These are phyloP conservation scores for Lactifluus echinatus DNA, from an alignment of 768 basidiomycete species.

Conservation along the genomic window DNA sequence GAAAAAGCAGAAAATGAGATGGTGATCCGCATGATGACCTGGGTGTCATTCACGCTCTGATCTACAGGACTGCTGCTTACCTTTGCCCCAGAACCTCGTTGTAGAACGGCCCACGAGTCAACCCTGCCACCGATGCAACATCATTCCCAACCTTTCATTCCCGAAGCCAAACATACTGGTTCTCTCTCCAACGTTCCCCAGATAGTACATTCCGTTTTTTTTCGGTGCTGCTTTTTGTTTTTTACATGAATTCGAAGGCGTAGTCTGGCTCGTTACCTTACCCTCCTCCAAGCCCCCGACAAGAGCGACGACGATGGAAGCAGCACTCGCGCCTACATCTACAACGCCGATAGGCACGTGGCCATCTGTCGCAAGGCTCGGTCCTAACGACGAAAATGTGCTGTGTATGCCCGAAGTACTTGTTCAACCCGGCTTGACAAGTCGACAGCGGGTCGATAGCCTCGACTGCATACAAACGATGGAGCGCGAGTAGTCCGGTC, in stretches of 20 bases:
- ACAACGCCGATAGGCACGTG: too few relatives aligned
- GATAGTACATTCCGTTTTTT: slow-evolving; percentile 47
- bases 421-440: too few relatives aligned
- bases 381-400: too few relatives aligned
- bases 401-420: too few relatives aligned
- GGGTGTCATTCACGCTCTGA: slow-evolving; percentile 30
- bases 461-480: too few relatives aligned
- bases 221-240: not conserved
- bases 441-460: too few relatives aligned
- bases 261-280: slow-evolving; percentile 39
- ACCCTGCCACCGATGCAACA: slow-evolving; percentile 30
- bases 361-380: too few relatives aligned
- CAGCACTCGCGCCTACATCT: too few relatives aligned
- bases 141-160: slow-evolving; percentile 32
- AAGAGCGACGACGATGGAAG: too few relatives aligned
- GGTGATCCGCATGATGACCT: slow-evolving; percentile 62
- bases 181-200: slow-evolving; percentile 34
- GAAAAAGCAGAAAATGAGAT: slow-evolving; percentile 77
- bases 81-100: slow-evolving; percentile 11
- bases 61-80: slow-evolving; percentile 6
- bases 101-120: slow-evolving; percentile 49
- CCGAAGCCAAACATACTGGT: slow-evolving; percentile 51
- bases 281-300: too few relatives aligned
- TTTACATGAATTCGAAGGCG: slow-evolving; percentile 22
- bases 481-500: too few relatives aligned